These are phyloP conservation scores for Physcomitrium patens DNA, from an alignment of 225 moss, liverwort and hornwort species.

Conservation along the genomic window DNA sequence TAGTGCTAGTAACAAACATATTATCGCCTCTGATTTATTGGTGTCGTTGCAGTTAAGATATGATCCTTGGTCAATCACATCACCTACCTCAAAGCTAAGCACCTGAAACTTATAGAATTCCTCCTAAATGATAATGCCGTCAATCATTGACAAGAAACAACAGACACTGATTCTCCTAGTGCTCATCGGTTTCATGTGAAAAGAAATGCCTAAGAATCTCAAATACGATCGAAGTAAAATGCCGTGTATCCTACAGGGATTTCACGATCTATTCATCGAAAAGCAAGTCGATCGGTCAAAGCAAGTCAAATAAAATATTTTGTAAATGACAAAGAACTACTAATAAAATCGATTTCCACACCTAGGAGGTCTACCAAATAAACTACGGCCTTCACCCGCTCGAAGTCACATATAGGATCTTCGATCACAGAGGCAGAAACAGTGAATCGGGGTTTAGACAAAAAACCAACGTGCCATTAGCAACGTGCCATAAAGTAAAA, in stretches of 20 bases:
- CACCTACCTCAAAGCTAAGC: background rate
- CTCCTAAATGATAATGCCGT: background rate
- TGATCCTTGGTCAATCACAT: background rate
- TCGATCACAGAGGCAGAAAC: background rate
- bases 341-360: no score
- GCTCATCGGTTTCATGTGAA: background rate
- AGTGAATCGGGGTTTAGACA: background rate
- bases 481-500: background rate
- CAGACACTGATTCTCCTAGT: background rate
- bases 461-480: background rate
- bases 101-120: background rate
- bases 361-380: no score
- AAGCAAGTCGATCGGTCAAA: background rate
- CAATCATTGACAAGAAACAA: background rate
- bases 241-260: background rate
- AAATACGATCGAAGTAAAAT: background rate
- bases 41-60: background rate
- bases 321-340: no score
- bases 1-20: background rate
- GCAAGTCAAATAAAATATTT: no score
- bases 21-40: background rate
- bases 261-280: background rate
- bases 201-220: background rate
- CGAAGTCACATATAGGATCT: no score
- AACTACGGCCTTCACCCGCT: no score